These are phyloP conservation scores for Lachancea lanzarotensis DNA, from an alignment of 805 yeast genomes.

Conservation along the genomic window DNA sequence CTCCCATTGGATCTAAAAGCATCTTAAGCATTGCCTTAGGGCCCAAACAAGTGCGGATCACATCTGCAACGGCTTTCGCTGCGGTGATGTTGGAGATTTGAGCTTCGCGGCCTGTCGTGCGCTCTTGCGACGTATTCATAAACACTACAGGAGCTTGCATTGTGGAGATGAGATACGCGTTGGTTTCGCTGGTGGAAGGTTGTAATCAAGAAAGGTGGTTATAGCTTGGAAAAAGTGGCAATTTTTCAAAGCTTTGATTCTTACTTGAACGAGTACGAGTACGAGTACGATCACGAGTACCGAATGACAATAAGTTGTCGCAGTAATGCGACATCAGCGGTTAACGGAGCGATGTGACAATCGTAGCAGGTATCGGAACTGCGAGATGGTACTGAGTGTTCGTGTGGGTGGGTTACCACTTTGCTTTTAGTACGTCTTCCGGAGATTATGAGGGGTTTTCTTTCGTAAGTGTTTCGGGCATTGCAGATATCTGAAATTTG, in stretches of 20 bases:
- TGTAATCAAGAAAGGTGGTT: neutral
- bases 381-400: no score
- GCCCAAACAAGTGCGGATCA: slow-evolving; percentile 94
- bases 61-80: slow-evolving; percentile 98
- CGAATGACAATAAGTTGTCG: no score
- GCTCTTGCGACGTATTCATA: slow-evolving; percentile 81
- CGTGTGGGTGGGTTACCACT: no score
- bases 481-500: no score
- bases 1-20: slow-evolving; percentile 92
- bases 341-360: no score
- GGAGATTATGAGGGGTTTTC: no score
- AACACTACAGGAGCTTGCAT: slow-evolving; percentile 85
- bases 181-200: neutral
- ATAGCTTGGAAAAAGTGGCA: neutral
- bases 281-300: neutral
- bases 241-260: neutral
- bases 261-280: neutral
- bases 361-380: no score
- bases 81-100: slow-evolving; percentile 96
- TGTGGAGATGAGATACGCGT: neutral
- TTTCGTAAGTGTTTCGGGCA: no score
- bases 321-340: neutral
- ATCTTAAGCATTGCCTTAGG: slow-evolving; percentile 99
- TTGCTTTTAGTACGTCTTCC: no score
- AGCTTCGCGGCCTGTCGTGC: slow-evolving; percentile 96